Evolutionary conservation across 1,284 basidiomycete species (phyloP).

Genomic region (Rhodotorula sp.): DNA sequence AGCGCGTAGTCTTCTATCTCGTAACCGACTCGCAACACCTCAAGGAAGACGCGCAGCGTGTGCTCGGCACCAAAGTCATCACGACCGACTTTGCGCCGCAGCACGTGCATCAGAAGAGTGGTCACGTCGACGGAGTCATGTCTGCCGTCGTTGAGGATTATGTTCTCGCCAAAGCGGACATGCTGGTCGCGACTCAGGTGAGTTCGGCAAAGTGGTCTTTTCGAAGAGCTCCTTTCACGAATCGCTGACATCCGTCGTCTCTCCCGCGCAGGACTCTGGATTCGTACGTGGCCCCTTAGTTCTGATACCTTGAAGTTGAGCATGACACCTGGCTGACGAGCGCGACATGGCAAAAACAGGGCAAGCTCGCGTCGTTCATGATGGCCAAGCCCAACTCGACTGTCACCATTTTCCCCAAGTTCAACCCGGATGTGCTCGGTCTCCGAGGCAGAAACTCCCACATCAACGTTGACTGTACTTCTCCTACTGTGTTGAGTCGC

Average conservation of each 20-base stretch:
- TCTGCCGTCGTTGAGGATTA: slow-evolving; percentile 32
- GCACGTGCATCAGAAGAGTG: slow-evolving; percentile 26
- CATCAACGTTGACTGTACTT: slow-evolving; percentile 27
- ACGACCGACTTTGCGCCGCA: slow-evolving; percentile 25
- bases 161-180: slow-evolving; percentile 26
- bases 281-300: slow-evolving; percentile 1
- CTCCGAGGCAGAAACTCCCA: slow-evolving; percentile 19
- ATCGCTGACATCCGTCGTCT: neutral
- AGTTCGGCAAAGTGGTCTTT: neutral
- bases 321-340: neutral
- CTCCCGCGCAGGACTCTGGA: slow-evolving; percentile 15
- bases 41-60: slow-evolving; percentile 24
- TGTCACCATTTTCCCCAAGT: slow-evolving; percentile 31
- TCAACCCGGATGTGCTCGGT: slow-evolving; percentile 31
- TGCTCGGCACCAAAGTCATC: slow-evolving; percentile 23
- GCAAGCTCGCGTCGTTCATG: slow-evolving; percentile 33
- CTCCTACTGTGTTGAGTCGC: slow-evolving; percentile 29
- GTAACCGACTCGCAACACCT: slow-evolving; percentile 26
- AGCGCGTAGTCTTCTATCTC: slow-evolving; percentile 32
- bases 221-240: too few species aligned
- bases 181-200: slow-evolving; percentile 31
- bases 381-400: slow-evolving; percentile 26
- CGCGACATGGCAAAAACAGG: neutral
- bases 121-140: slow-evolving; percentile 26
- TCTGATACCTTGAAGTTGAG: neutral